A percentile compares a stretch with the other conserved stretches of the same genome.
These are phyloP conservation scores for Thermothielavioides terrestris DNA, from an alignment of 495 filamentous ascomycete genomes.

Conservation along the genomic window DNA sequence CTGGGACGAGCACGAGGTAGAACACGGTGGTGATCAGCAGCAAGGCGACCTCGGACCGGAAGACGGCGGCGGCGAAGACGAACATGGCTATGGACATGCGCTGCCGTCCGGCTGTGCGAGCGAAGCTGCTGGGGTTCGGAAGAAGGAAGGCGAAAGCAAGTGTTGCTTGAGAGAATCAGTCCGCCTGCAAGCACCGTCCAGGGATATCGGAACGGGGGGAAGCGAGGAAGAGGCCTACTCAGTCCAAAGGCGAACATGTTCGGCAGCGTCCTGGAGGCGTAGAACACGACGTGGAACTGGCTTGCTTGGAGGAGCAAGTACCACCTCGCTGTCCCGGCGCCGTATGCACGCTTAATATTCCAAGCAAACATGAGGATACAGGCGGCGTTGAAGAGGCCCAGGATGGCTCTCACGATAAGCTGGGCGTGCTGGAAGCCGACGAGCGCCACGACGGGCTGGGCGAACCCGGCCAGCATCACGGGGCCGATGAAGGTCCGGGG, in stretches of 20 bases:
- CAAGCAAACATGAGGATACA: constrained; percentile 56
- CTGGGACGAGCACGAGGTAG: constrained; percentile 48
- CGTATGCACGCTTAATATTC: constrained; percentile 59
- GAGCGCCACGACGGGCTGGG: constrained; percentile 51
- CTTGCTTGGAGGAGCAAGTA: constrained; percentile 72
- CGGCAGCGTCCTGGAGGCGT: constrained; percentile 83
- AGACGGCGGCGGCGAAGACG: constrained; percentile 74
- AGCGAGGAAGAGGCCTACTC: constrained; percentile 36
- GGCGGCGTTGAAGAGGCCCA: constrained; percentile 70
- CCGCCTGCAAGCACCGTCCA: too few relatives aligned
- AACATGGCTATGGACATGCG: constrained; percentile 61
- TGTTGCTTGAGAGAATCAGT: constrained; percentile 44
- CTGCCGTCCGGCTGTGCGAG: constrained; percentile 28
- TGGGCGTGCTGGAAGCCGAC: constrained; percentile 40
- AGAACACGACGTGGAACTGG: constrained; percentile 92
- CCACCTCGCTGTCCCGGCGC: constrained; percentile 64
- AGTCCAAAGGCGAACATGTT: constrained; percentile 95
- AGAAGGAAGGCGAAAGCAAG: constrained; percentile 64
- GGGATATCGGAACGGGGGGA: too few relatives aligned
- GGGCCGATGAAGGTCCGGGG: constrained; percentile 85
- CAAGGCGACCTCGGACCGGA: constrained; percentile 83
- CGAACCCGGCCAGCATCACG: constrained; percentile 57
- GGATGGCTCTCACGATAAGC: constrained; percentile 57
- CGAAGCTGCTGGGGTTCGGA: constrained; percentile 33
- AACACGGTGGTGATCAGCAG: constrained; percentile 54